Base-by-base conservation (phyloP, 805 yeast species). In the Cyberlindnera maritima region DNA sequence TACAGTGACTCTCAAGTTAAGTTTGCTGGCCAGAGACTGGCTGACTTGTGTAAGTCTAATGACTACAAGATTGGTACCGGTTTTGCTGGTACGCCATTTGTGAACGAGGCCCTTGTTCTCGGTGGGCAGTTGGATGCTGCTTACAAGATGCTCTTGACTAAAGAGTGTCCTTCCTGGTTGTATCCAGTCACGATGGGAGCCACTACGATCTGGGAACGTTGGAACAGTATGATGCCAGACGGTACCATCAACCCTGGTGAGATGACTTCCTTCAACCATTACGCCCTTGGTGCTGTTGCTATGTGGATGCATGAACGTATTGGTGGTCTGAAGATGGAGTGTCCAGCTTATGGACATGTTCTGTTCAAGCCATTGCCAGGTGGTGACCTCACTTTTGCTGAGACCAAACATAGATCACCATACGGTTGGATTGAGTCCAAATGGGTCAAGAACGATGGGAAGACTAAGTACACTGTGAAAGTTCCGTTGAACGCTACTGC, bases 251-350 rank as follows among this genome's bases (percentile, higher is more conserved):
- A 53, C 31, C 57, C 57, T 19, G 57, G 57, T 43, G 51, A 44
- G 2, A 53, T 53, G 57, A 52, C 56, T 11, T 54, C 58, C 3
- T 54, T 54, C 41, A 52, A 54, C 44, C 58, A 54, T 25, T 54
- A 54, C 35, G 58, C 58, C 6, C 43, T 54, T 8, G 56, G 58
- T 28, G 53, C 58, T 28, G 58, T 54, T 29, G 58, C 58, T 8
- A 36, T 29, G 7, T 54, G 56, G 56, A 43, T 54, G 46, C 46
- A 49, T 43, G 58, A 54, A 28, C 47, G 56, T 26, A 43, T 52
- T 43, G 56, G 52, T 38, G 58, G 56, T 39, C 13, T 54, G 18
- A 45, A 48, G 38, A 25, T 46, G 34, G 26, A 20, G 14, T 39
- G 21, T 5, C 28, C 48, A 1, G 58, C 45, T 2, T 54, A 47